These are phyloP conservation scores for Xylaria arbuscula DNA, from an alignment of 2,329 filamentous ascomycete genomes.

Conservation along the genomic window DNA sequence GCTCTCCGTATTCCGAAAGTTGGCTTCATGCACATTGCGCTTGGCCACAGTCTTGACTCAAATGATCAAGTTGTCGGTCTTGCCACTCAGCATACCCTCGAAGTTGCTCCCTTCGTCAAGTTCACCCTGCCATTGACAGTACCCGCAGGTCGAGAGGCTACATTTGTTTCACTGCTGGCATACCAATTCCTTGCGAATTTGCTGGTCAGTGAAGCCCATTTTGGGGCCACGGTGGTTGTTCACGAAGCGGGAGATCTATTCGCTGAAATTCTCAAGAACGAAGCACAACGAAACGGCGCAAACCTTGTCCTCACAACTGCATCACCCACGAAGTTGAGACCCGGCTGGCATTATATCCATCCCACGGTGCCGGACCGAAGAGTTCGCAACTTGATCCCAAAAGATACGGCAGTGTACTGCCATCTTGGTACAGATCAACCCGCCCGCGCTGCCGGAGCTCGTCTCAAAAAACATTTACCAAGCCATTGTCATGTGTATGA, in stretches of 20 bases:
- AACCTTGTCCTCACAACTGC: neutral
- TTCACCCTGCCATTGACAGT: neutral
- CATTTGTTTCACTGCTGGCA: neutral
- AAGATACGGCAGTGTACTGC: neutral
- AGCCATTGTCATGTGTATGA: neutral
- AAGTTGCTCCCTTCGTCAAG: neutral
- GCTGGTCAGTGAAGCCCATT: neutral
- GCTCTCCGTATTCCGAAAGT: slow-evolving; percentile 1
- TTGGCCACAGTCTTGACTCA: slow-evolving; percentile 2
- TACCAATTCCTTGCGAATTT: slow-evolving; percentile 6
- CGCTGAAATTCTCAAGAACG: neutral
- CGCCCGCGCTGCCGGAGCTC: neutral
- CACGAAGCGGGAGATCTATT: slow-evolving; percentile 2
- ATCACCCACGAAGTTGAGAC: neutral
- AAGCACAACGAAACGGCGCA: neutral
- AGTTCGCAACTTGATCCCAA: neutral
- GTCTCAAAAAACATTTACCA: slow-evolving; percentile 6
- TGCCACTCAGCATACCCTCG: neutral
- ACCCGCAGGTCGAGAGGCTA: slow-evolving; percentile 2
- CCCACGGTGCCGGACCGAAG: neutral
- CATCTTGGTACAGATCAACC: slow-evolving; percentile 1
- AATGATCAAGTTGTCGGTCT: neutral
- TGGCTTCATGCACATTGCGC: slow-evolving; percentile 10
- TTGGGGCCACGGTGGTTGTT: slow-evolving; percentile 1
- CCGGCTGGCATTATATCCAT: neutral